Percentiles rank a stretch among this genome's conserved stretches.
Evolutionary conservation across 2,329 filamentous ascomycete genomes (phyloP).

Genomic region (Fusarium anthophilum): DNA sequence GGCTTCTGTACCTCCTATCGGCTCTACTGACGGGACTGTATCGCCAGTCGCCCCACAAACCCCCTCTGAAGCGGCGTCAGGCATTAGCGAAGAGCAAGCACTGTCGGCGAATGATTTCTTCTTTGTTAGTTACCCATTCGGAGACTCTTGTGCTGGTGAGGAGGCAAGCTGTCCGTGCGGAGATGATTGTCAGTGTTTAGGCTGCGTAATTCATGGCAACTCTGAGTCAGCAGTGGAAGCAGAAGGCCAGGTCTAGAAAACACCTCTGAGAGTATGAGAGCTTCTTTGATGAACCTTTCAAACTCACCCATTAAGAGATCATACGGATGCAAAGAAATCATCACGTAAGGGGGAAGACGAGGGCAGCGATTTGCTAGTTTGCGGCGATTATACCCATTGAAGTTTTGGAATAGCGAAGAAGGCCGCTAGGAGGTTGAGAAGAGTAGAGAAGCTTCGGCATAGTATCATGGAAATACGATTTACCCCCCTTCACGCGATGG

Average conservation of each 20-base stretch:
- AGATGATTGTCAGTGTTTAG: slow-evolving; percentile 67
- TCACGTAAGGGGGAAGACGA: not conserved
- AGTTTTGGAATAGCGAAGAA: slow-evolving; percentile 5
- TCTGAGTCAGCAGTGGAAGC: slow-evolving; percentile 24
- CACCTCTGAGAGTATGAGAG: not conserved
- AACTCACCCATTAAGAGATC: not conserved
- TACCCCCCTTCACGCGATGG: not conserved
- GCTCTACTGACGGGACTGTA: slow-evolving; percentile 42
- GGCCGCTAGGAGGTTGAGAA: not conserved
- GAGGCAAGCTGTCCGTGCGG: slow-evolving; percentile 65
- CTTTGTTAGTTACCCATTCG: slow-evolving; percentile 65
- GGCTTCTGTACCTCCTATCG: slow-evolving; percentile 14
- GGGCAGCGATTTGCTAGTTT: not conserved
- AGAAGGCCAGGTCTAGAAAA: slow-evolving; percentile 4
- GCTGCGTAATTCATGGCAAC: slow-evolving; percentile 63
- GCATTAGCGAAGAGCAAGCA: slow-evolving; percentile 59
- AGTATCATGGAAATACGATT: not conserved
- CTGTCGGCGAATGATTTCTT: slow-evolving; percentile 65
- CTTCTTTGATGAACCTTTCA: not conserved
- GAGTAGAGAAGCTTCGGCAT: not conserved
- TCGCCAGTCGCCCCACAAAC: slow-evolving; percentile 56
- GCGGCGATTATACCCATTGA: slow-evolving; percentile 27
- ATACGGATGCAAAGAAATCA: not conserved
- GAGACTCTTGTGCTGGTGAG: slow-evolving; percentile 59
- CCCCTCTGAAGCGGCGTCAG: slow-evolving; percentile 58